phyloP scores from a whole-genome alignment of 345 rosid species.

The Gossypium mustelinum region DNA sequence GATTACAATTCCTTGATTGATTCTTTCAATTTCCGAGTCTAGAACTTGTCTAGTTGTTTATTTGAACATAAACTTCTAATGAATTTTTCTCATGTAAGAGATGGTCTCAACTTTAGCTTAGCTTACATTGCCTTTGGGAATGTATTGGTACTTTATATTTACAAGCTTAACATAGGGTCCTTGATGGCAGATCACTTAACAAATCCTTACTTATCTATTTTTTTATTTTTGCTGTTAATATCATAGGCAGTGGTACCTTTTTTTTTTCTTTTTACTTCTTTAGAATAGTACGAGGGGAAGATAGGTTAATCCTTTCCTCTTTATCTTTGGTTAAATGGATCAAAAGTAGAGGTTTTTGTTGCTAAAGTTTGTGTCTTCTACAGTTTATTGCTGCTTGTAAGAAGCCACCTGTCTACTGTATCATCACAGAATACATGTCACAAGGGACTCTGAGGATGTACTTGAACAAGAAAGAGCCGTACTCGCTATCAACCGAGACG shows the following conservation, averaged over 20 bases:
- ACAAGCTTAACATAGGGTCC: not conserved
- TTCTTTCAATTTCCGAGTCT: no score
- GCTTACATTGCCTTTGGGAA: no score
- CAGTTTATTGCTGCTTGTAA: slow-evolving; percentile 98
- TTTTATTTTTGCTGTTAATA: no score
- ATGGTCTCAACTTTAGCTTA: no score
- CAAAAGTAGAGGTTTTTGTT: slow-evolving; percentile 3
- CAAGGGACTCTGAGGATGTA: slow-evolving; percentile 98
- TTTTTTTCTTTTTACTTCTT: no score
- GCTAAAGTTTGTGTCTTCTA: slow-evolving; percentile 18
- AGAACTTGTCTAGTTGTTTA: not conserved
- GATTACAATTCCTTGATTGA: not conserved
- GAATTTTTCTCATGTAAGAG: no score
- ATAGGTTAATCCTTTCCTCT: not conserved
- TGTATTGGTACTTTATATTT: no score
- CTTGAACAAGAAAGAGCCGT: slow-evolving; percentile 96
- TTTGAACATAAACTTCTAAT: no score
- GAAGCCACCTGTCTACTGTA: slow-evolving; percentile 96
- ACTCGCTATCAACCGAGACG: slow-evolving; percentile 87
- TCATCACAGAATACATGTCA: slow-evolving; percentile 98
- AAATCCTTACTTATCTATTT: not conserved
- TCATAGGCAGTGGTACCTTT: no score
- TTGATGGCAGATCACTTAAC: not conserved
- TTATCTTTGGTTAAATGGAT: not conserved
- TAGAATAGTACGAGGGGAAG: no score